phyloP scores from a whole-genome alignment of 495 filamentous ascomycete genomes.

The Cairneyella variabilis region DNA sequence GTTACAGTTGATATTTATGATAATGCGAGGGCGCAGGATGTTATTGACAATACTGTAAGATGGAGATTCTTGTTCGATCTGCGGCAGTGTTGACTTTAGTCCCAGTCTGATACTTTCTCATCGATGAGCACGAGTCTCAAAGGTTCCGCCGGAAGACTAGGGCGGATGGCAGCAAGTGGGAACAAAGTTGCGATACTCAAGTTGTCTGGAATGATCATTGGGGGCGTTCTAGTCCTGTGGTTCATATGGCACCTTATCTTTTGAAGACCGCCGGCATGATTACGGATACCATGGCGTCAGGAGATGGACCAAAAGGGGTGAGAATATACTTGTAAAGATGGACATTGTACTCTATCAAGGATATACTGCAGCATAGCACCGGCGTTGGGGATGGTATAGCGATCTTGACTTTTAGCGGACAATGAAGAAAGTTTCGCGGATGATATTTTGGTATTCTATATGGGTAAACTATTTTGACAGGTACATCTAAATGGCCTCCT shows the following conservation, averaged over 20 bases:
- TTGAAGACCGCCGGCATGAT: conserved; percentile 29
- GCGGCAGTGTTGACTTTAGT: background rate
- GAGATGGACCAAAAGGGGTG: conserved; percentile 12
- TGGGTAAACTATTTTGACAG: background rate
- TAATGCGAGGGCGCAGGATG: conserved; percentile 78
- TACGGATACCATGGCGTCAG: conserved; percentile 26
- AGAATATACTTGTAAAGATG: background rate
- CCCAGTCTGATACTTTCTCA: conserved; percentile 51
- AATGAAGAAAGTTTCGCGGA: background rate
- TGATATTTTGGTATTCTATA: background rate
- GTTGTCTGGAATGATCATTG: conserved; percentile 78
- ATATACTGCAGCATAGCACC: conserved; percentile 25
- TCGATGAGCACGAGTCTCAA: conserved; percentile 64
- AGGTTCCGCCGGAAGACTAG: conserved; percentile 79
- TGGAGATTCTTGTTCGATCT: too few relatives aligned
- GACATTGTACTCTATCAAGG: conserved; percentile 19
- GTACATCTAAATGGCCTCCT: background rate
- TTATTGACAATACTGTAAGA: conserved; percentile 81
- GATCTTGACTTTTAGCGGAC: conserved; percentile 6
- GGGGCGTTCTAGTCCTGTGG: conserved; percentile 68
- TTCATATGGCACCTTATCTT: conserved; percentile 67
- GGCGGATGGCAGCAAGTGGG: conserved; percentile 86
- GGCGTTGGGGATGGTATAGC: conserved; percentile 17
- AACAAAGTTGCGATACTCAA: conserved; percentile 90
- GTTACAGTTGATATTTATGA: conserved; percentile 99